Conservation (phyloP, 306 rosid genomes). For the Biancaea sappan region DNA sequence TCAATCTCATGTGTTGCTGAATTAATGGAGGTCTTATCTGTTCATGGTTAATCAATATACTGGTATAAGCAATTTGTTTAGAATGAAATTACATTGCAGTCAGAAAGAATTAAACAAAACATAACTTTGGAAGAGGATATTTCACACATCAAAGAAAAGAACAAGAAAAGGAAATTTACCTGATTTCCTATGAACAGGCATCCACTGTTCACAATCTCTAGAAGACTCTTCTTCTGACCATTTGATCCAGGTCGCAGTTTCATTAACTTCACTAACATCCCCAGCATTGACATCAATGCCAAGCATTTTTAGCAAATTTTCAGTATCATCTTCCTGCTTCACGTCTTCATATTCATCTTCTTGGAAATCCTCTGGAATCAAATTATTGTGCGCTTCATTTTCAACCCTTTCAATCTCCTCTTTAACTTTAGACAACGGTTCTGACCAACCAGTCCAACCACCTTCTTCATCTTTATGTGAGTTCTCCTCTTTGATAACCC, state of each 20-base stretch:
- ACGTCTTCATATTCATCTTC: slow-evolving; percentile 50
- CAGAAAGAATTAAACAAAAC: slow-evolving; percentile 12
- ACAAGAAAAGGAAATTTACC: slow-evolving; percentile 41
- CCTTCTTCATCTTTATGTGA: slow-evolving; percentile 59
- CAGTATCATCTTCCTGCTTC: slow-evolving; percentile 74
- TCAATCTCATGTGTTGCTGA: slow-evolving; percentile 52
- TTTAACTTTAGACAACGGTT: slow-evolving; percentile 58
- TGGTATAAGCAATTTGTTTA: slow-evolving; percentile 19
- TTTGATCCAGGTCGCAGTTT: slow-evolving; percentile 72
- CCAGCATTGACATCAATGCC: slow-evolving; percentile 77
- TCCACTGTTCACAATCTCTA: slow-evolving; percentile 91
- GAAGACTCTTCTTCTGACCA: slow-evolving; percentile 91
- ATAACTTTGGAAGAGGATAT: slow-evolving; percentile 15
- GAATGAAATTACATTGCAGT: slow-evolving; percentile 18
- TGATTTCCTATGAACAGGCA: slow-evolving; percentile 68
- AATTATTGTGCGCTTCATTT: slow-evolving; percentile 40
- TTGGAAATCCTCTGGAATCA: slow-evolving; percentile 48
- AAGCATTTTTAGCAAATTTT: slow-evolving; percentile 75
- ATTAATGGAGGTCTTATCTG: slow-evolving; percentile 46
- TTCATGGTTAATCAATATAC: slow-evolving; percentile 38
- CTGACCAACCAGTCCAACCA: slow-evolving; percentile 99
- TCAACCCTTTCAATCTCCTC: slow-evolving; percentile 38
- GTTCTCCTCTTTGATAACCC: slow-evolving; percentile 60
- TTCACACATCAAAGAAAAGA: neutral
- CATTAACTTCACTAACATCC: slow-evolving; percentile 67